Conservation (phyloP, 805 yeast species). For the Sugiyamaella chiloensis region DNA sequence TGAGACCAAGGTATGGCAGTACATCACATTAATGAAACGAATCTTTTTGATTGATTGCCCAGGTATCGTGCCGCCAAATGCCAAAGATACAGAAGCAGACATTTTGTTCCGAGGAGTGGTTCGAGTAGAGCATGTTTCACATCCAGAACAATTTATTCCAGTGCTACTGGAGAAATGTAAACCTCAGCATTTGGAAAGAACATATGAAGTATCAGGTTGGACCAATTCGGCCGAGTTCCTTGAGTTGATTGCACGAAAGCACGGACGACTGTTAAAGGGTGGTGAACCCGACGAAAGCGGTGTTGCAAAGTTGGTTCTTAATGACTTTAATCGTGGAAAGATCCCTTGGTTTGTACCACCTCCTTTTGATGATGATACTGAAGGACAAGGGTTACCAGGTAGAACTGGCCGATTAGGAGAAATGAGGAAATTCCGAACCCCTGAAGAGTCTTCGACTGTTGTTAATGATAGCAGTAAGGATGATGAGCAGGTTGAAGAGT, state of each 20-base stretch:
- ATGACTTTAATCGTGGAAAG: slow-evolving; percentile 94
- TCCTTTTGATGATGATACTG: slow-evolving; percentile 62
- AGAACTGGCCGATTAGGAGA: slow-evolving; percentile 25
- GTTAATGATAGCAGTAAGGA: slow-evolving; percentile 2
- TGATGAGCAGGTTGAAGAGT: no score
- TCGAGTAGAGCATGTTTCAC: slow-evolving; percentile 94
- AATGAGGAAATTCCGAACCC: slow-evolving; percentile 24
- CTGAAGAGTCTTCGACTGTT: no score
- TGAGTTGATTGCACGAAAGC: slow-evolving; percentile 87
- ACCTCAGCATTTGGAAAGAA: slow-evolving; percentile 86
- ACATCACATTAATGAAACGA: slow-evolving; percentile 93
- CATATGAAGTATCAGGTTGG: slow-evolving; percentile 95
- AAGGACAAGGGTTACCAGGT: slow-evolving; percentile 34
- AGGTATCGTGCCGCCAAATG: slow-evolving; percentile 95
- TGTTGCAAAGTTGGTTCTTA: slow-evolving; percentile 82
- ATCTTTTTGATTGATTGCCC: slow-evolving; percentile 97
- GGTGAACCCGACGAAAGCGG: slow-evolving; percentile 98
- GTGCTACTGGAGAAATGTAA: slow-evolving; percentile 82
- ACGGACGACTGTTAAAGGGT: slow-evolving; percentile 89
- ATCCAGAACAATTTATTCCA: slow-evolving; percentile 94
- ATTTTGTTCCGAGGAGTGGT: slow-evolving; percentile 95
- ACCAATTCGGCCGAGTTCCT: slow-evolving; percentile 67
- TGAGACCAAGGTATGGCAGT: slow-evolving; percentile 99
- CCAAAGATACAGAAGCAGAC: slow-evolving; percentile 86
- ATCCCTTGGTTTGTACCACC: slow-evolving; percentile 98